Conservation (phyloP, 108 stramenopile species). For the Craspedostauros australis region DNA sequence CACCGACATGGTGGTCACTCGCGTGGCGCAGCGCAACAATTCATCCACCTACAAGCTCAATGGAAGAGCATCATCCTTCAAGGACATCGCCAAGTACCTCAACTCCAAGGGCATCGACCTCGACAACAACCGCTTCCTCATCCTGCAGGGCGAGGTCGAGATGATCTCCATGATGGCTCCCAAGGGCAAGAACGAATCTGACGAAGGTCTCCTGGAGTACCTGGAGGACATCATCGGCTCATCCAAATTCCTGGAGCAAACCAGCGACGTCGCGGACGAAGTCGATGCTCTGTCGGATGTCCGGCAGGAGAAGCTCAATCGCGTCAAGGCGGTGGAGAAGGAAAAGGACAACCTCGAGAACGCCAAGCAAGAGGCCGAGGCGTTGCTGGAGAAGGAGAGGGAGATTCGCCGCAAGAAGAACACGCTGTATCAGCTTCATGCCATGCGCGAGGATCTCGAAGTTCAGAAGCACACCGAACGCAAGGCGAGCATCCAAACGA, state of each 20-base stretch:
- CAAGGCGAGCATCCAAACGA: conserved; percentile 27
- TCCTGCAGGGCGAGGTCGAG: conserved; percentile 98
- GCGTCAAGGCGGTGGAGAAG: conserved; percentile 95
- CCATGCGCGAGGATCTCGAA: conserved; percentile 43
- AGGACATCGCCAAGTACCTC: conserved; percentile 81
- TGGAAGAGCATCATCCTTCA: conserved; percentile 81
- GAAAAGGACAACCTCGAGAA: conserved; percentile 87
- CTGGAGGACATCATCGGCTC: conserved; percentile 98
- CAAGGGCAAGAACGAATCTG: conserved; percentile 90
- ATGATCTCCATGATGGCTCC: conserved; percentile 99
- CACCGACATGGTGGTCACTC: conserved; percentile 76
- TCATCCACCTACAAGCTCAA: conserved; percentile 86
- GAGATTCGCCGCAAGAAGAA: conserved; percentile 87
- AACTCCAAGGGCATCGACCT: conserved; percentile 91
- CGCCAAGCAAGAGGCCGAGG: conserved; percentile 88
- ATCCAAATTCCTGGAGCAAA: conserved; percentile 87
- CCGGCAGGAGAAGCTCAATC: conserved; percentile 89
- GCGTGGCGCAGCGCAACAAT: conserved; percentile 83
- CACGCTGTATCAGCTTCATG: conserved; percentile 77
- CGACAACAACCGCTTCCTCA: conserved; percentile 98
- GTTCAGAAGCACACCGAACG: conserved; percentile 18
- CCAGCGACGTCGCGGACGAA: conserved; percentile 72
- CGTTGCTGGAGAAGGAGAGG: conserved; percentile 74
- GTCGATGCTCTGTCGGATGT: conserved; percentile 79
- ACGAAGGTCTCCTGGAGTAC: conserved; percentile 98